Evolutionary conservation across 345 rosid species (phyloP), one percentile per base, ranked within the genome.

Genomic region (Citrus sinensis): DNA sequence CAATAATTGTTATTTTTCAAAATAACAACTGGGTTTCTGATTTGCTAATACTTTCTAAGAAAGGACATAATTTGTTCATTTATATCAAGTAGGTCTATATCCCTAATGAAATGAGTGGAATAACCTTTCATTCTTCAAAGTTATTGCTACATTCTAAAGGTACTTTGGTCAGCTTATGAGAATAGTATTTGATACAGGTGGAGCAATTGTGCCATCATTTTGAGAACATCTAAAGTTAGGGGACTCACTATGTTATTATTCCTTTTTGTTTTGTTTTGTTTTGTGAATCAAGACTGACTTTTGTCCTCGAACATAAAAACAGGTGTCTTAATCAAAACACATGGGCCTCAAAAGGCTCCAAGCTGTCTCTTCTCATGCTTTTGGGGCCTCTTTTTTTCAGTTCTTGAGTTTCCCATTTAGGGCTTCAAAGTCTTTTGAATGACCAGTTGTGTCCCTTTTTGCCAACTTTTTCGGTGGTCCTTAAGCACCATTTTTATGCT

Each of bases 301-400:
- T 71, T 76, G 71, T 60, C 70, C 75, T 29, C 35, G 20, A 58
- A 66, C 73, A 67, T 16, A 35, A 35, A 64, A 64, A 20, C 14
- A 30, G 49, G 37, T 35, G 39, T 59, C 56, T n/a, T 32, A 42
- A 76, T 54, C 62, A 74, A 67, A 73, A 14, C 20, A 20, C 24
- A 56, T 49, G 75, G 80, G 32, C 70, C 76, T 73, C 69, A 76
- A 73, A 70, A 81, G 73, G 61, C 78, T 79, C 82, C 77, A 80
- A 62, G 46, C 42, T 73, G 83, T 62, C 79, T 54, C 56, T 67
- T 46, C 74, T 56, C 72, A 7, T 67, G 55, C 68, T 72, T 79
- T 62, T 46, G 46, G 30, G 63, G 71, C n/a, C 0, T 34, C 71
- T 63, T 61, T 56, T 65, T 6, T 46, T 25, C 0, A 32, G 25